A percentile compares a stretch with the other conserved stretches of the same genome.
These are phyloP conservation scores for Lasiodiplodia sp. DNA, from an alignment of 2,329 filamentous ascomycete species.

Conservation along the genomic window DNA sequence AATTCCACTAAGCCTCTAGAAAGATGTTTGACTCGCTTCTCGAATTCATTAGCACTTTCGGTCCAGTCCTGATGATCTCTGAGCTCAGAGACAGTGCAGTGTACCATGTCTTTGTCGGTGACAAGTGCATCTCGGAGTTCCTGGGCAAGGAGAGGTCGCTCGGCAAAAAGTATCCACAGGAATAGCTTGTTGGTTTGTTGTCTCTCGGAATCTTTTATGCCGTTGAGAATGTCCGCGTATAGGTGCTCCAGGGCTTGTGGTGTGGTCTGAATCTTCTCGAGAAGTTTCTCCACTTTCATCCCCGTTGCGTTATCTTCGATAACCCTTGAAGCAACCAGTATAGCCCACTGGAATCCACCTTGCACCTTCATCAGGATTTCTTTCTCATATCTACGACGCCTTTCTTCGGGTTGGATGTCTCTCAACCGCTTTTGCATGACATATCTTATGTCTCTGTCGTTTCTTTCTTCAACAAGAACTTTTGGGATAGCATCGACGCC, in stretches of 20 bases:
- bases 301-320: background rate
- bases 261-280: background rate
- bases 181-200: conserved; percentile 24
- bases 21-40: conserved; percentile 32
- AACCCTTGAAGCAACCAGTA: background rate
- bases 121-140: conserved; percentile 34
- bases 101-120: conserved; percentile 31
- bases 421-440: background rate
- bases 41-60: background rate
- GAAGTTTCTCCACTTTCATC: background rate
- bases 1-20: conserved; percentile 32
- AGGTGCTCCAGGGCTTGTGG: background rate
- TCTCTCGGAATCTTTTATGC: background rate
- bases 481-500: background rate
- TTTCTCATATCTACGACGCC: background rate
- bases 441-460: background rate
- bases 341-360: conserved; percentile 10
- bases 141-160: conserved; percentile 29
- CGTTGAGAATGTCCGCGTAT: background rate
- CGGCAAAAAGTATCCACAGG: conserved; percentile 2
- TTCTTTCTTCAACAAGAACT: background rate
- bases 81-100: background rate
- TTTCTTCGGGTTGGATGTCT: background rate
- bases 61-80: background rate
- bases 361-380: background rate